Base-by-base conservation (phyloP, 371 early-diverging fungal species). In the Rhizopus sp. region DNA sequence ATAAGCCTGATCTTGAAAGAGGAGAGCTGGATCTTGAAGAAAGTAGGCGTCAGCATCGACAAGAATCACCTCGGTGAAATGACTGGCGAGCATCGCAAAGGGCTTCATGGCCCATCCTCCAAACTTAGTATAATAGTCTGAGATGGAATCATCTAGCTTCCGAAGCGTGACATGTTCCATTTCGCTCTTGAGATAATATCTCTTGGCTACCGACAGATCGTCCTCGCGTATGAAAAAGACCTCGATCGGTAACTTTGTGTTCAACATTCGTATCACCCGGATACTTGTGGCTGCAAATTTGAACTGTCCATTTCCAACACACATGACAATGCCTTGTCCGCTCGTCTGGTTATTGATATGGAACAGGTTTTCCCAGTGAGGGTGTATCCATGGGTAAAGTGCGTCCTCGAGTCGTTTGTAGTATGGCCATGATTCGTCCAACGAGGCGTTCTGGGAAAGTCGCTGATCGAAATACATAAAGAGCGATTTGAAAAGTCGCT, bases 21-120 rank as follows among this genome's bases (percentile, higher is more conserved):
- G 48, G 0, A 48, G 23, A 1, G 60, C 66, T 3, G 88, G 88
- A n/a, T 77, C 57, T 56, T 83, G 77, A 32, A 88, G 58, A 60
- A 86, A 88, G 41, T 83, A 70, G n/a, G 64, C 83, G 40, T 90
- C 90, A 1, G 88, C 84, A 65, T 90, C 88, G 49, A 87, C 62
- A 42, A 88, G 69, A 50, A 90, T 80, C 4, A 79, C 68, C 35
- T 85, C 80, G 9, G 63, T 63, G 55, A 89, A 89, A 3, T 52
- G 58, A 3, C 86, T 84, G 0, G 81, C 83, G 42, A 88, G 61
- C 38, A 88, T 76, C 0, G 80, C 70, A 67, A 75, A 85, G 1
- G 86, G 81, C 39, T 86, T 85, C 60, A 84, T 69, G 7, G 78
- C 71, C 85, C 85, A 82, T 3, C 77, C 79, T 5, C 70, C 70